phyloP scores from a whole-genome alignment of 2,329 filamentous ascomycete genomes.

The Venturia effusa region DNA sequence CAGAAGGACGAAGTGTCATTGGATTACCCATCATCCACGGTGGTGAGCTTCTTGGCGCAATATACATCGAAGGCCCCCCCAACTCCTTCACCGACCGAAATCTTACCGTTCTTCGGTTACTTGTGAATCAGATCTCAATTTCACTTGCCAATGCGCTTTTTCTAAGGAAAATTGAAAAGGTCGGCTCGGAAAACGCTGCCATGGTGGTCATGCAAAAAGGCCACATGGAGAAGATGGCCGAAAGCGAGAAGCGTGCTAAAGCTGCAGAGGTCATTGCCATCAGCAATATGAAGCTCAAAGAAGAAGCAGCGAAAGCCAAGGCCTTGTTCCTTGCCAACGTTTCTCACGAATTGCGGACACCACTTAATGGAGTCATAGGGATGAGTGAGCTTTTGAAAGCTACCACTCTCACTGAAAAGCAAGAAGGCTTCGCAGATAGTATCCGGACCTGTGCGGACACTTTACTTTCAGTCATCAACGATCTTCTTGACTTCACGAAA shows the following conservation, averaged over 20 bases:
- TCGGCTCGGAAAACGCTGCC: constrained; percentile 64
- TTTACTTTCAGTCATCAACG: constrained; percentile 41
- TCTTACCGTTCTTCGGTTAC: constrained; percentile 44
- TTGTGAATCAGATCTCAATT: constrained; percentile 66
- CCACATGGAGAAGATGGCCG: constrained; percentile 59
- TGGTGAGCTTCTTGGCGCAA: constrained; percentile 58
- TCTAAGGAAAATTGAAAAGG: constrained; percentile 61
- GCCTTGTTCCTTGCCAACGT: constrained; percentile 58
- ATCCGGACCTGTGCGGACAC: constrained; percentile 54
- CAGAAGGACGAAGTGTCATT: constrained; percentile 62
- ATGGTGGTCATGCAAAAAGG: constrained; percentile 71
- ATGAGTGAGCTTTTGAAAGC: constrained; percentile 52
- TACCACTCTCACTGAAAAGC: constrained; percentile 44
- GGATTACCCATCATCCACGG: constrained; percentile 71
- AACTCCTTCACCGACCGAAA: constrained; percentile 66
- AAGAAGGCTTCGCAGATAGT: constrained; percentile 51
- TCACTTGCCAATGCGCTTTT: constrained; percentile 54
- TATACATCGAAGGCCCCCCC: constrained; percentile 66
- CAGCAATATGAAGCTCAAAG: constrained; percentile 68
- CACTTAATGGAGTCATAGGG: constrained; percentile 43
- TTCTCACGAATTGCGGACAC: constrained; percentile 47
- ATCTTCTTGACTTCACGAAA: constrained; percentile 42
- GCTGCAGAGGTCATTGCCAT: constrained; percentile 65
- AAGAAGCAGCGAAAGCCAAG: constrained; percentile 75
- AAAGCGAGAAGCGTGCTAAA: constrained; percentile 67